A percentile compares a stretch with the other conserved stretches of the same genome.
Evolutionary conservation across 352 stramenopile species (phyloP).

Genomic region (Globisporangium parvum): DNA sequence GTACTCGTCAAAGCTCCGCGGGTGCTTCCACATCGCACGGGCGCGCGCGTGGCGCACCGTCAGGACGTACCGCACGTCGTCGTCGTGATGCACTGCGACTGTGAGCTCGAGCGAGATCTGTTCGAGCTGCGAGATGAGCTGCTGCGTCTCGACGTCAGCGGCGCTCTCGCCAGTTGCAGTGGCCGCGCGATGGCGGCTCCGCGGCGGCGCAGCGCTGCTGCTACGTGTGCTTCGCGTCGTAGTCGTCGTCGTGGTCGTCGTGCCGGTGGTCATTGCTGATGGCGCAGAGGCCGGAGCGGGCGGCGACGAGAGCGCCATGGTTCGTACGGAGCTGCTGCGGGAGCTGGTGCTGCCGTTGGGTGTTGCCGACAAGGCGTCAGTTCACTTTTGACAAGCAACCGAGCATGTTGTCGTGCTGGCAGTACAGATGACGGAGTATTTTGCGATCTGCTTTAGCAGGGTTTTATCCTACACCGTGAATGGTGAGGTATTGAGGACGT

Average conservation of each 20-base stretch:
- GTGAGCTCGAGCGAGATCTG: conserved; percentile 24
- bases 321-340: not conserved
- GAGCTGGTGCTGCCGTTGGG: no score
- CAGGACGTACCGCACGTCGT: conserved; percentile 43
- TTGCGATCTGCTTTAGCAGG: no score
- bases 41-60: conserved; percentile 27
- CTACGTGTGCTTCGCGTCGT: not conserved
- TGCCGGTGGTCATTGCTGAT: not conserved
- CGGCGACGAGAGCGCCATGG: no score
- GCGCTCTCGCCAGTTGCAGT: not conserved
- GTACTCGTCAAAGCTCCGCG: conserved; percentile 47
- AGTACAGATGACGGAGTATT: no score
- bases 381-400: no score
- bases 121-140: conserved; percentile 21
- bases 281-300: not conserved
- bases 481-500: no score
- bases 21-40: conserved; percentile 26
- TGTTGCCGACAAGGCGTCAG: no score
- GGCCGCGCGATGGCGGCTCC: conserved; percentile 1
- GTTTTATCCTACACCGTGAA: no score
- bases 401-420: no score
- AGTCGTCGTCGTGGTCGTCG: not conserved
- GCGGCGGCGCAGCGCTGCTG: not conserved
- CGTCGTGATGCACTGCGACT: conserved; percentile 15
- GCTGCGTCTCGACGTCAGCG: conserved; percentile 9